Percentiles rank a stretch among this genome's conserved stretches.
phyloP scores from a whole-genome alignment of 306 rosid genomes.

The Vicia villosa region DNA sequence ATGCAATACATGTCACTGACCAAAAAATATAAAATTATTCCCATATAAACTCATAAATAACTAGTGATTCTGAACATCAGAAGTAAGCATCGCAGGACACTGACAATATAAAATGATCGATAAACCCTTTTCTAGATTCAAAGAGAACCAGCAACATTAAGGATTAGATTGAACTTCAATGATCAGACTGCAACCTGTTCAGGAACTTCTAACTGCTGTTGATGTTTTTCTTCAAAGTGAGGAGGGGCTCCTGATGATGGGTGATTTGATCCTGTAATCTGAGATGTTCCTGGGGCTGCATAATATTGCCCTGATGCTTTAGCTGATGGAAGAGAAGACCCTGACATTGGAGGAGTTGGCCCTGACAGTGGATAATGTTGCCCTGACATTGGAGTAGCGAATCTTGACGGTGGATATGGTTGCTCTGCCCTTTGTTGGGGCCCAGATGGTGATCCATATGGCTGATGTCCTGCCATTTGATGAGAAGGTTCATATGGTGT shows the following conservation, averaged over 20 bases:
- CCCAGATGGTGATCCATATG: slow-evolving; percentile 26
- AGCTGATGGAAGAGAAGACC: slow-evolving; percentile 35
- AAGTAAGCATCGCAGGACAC: slow-evolving; percentile 3
- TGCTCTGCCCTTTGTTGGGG: slow-evolving; percentile 15
- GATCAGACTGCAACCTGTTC: slow-evolving; percentile 43
- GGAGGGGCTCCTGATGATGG: slow-evolving; percentile 40
- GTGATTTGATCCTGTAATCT: slow-evolving; percentile 36
- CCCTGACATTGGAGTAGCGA: neutral
- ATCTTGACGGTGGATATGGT: slow-evolving; percentile 34
- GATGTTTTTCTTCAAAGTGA: slow-evolving; percentile 44
- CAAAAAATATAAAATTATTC: slow-evolving; percentile 30
- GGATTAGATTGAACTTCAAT: slow-evolving; percentile 27
- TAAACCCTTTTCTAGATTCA: slow-evolving; percentile 26
- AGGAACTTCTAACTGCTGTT: slow-evolving; percentile 45
- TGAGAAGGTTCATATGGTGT: slow-evolving; percentile 34
- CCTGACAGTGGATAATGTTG: slow-evolving; percentile 3
- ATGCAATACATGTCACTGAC: slow-evolving; percentile 33
- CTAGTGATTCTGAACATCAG: slow-evolving; percentile 4
- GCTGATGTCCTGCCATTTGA: slow-evolving; percentile 18
- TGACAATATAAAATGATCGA: slow-evolving; percentile 13
- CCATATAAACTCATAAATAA: slow-evolving; percentile 32
- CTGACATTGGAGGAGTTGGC: slow-evolving; percentile 18
- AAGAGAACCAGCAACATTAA: slow-evolving; percentile 25
- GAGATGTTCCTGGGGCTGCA: slow-evolving; percentile 40
- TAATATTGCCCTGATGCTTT: slow-evolving; percentile 29